A percentile compares a stretch with the other conserved stretches of the same genome.
Conservation (phyloP, 2,329 filamentous ascomycete genomes). For the Trichoderma polysporum region DNA sequence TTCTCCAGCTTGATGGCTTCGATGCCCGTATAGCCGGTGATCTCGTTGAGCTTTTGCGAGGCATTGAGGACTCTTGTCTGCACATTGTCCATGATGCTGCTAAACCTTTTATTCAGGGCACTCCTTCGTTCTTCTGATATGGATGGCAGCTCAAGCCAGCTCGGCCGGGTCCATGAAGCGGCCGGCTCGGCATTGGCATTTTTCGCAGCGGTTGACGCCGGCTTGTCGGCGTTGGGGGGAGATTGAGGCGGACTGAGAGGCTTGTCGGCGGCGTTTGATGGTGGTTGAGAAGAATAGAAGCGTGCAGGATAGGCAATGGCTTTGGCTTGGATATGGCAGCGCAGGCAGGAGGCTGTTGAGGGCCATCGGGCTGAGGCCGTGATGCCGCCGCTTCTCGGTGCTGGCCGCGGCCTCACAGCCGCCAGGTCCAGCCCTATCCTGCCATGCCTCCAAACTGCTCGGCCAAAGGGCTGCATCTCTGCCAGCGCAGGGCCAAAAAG, state of each 20-base stretch:
- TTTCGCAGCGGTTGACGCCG: not conserved
- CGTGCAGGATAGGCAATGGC: constrained; percentile 28
- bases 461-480: constrained; percentile 39
- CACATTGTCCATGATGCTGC: constrained; percentile 76
- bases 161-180: constrained; percentile 1
- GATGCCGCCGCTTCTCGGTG: not conserved
- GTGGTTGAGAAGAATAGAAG: constrained; percentile 31
- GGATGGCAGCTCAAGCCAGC: constrained; percentile 33
- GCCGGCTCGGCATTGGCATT: constrained; percentile 1
- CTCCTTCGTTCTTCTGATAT: constrained; percentile 35
- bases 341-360: constrained; percentile 23
- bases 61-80: constrained; percentile 83
- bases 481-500: constrained; percentile 20
- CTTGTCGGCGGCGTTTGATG: constrained; percentile 24
- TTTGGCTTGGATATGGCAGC: constrained; percentile 26
- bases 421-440: constrained; percentile 27
- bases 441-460: constrained; percentile 33
- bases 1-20: constrained; percentile 82
- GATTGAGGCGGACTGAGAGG: not conserved
- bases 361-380: not conserved
- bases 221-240: constrained; percentile 4
- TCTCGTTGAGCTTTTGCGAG: constrained; percentile 84
- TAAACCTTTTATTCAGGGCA: constrained; percentile 37
- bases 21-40: constrained; percentile 92
- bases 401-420: constrained; percentile 11